Evolutionary conservation across 352 stramenopile species (phyloP), one percentile per base, ranked within the genome.

Genomic region (Phytophthora fragariae): DNA sequence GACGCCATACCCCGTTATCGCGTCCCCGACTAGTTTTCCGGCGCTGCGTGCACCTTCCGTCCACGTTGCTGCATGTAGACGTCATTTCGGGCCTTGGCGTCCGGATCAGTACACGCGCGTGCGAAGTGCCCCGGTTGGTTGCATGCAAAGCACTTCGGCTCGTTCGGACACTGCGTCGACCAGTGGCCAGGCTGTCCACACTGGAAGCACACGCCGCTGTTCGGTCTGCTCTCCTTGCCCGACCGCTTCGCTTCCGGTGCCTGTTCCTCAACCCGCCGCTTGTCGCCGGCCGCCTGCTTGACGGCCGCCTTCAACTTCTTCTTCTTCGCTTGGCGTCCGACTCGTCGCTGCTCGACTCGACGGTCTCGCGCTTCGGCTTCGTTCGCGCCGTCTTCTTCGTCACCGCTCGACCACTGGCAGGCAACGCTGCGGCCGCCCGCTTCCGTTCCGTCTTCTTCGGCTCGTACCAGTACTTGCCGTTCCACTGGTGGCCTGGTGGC

Each of bases 261-360:
- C 24, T 27, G 24, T 27, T 27, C 24, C 24, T 27, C 24, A 2
- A 27, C 24, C 24, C 24, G 24, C 12, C 12, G 35, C 35, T 44
- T 44, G 35, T 10, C 4, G 5, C 35, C 56, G 1, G 2, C 11
- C 17, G 29, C 41, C 14, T 64, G 57, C 29, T 46, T 21, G 4
- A 59, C 53, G 4, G 53, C 53, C 10, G 29, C 53, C 31, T 59
- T 59, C 53, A 11, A 29, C 29, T 59, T 44, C 53, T 59, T 59
- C 53, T 44, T 44, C 4, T 14, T 15, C 29, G 53, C 15, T 41
- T 41, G 12, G 14, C 53, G 11, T 59, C 53, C 6, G 24, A 37
- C 50, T 57, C 50, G 24, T 46, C 29, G 4, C n/a, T 31, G 24
- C 53, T 59, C 29, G 53, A 59, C 53, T 29, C 27, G 11, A 14